Evolutionary conservation across 371 early-diverging fungal genomes (phyloP).

Genomic region (Coemansia sp.): DNA sequence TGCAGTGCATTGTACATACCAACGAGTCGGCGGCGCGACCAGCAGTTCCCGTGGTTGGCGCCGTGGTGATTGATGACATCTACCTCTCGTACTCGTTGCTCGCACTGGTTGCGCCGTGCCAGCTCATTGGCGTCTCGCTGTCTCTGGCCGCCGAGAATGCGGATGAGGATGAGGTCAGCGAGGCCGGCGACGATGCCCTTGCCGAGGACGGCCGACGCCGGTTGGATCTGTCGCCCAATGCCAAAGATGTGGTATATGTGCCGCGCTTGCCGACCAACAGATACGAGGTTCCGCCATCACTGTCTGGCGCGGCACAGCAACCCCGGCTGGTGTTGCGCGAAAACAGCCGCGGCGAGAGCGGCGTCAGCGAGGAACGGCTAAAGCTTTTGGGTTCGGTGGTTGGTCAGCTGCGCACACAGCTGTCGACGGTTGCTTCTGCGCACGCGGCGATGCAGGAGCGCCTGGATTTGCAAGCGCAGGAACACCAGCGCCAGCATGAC

Average conservation of each 20-base stretch:
- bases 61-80: constrained; percentile 41
- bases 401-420: constrained; percentile 37
- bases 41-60: constrained; percentile 32
- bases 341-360: constrained; percentile 19
- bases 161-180: constrained; percentile 1
- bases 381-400: constrained; percentile 41
- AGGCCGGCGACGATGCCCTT: not conserved
- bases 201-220: constrained; percentile 9
- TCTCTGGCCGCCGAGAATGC: constrained; percentile 16
- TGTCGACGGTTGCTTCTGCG: constrained; percentile 20
- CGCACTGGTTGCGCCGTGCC: constrained; percentile 31
- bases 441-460: constrained; percentile 39
- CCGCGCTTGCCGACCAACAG: constrained; percentile 35
- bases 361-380: constrained; percentile 36
- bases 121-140: constrained; percentile 39
- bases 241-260: constrained; percentile 41
- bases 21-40: constrained; percentile 20
- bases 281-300: constrained; percentile 23
- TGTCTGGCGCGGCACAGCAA: constrained; percentile 17
- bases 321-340: constrained; percentile 38
- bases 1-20: constrained; percentile 43
- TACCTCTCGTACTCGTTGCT: constrained; percentile 51
- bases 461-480: constrained; percentile 41
- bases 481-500: constrained; percentile 44
- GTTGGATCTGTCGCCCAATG: constrained; percentile 16